Evolutionary conservation across 1,284 basidiomycete species (phyloP).

Genomic region (Apiotrichum akiyoshidainum): DNA sequence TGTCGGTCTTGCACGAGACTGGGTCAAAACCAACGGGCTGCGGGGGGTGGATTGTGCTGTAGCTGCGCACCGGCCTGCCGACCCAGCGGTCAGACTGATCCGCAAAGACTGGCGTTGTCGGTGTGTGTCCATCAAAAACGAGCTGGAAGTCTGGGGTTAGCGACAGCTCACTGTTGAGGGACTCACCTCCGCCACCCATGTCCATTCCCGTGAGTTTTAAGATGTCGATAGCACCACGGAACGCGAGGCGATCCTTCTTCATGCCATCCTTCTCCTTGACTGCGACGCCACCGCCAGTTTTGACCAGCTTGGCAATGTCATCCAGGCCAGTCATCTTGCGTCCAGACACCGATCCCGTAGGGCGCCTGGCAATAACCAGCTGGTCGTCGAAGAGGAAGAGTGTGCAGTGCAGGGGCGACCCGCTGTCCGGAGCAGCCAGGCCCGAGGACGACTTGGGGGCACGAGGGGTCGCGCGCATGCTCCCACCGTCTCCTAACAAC

Average conservation of each 20-base stretch:
- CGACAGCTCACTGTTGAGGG: background rate
- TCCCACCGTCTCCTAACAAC: conserved; percentile 57
- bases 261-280: conserved; percentile 41
- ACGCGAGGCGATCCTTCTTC: conserved; percentile 76
- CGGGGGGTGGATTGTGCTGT: conserved; percentile 70
- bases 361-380: conserved; percentile 84
- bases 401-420: conserved; percentile 66
- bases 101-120: conserved; percentile 61
- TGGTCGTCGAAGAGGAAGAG: conserved; percentile 95
- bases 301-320: conserved; percentile 72
- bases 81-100: conserved; percentile 80
- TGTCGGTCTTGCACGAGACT: conserved; percentile 61
- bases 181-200: conserved; percentile 72
- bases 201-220: conserved; percentile 80
- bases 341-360: conserved; percentile 69
- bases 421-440: conserved; percentile 7
- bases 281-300: conserved; percentile 51
- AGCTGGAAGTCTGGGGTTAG: conserved; percentile 69
- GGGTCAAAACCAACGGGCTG: conserved; percentile 63
- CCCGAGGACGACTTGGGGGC: background rate
- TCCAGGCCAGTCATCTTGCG: conserved; percentile 76
- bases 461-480: background rate
- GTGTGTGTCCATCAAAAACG: conserved; percentile 57
- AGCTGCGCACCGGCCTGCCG: conserved; percentile 71
- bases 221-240: conserved; percentile 80